These are phyloP conservation scores for Chamaecrista fasciculata DNA, from an alignment of 306 rosid genomes.

Conservation along the genomic window DNA sequence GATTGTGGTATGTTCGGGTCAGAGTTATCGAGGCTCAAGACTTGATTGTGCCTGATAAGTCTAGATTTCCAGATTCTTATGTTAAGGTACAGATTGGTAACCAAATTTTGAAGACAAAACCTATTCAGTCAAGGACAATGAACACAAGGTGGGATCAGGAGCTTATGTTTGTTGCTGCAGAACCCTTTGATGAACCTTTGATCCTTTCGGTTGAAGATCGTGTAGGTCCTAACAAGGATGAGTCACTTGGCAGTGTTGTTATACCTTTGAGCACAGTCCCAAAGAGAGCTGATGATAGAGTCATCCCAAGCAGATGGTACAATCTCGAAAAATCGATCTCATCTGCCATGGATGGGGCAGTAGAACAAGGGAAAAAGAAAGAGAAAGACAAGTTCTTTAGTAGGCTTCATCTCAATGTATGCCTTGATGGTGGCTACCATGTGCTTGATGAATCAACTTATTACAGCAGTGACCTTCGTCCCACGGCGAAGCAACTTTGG, in stretches of 20 bases:
- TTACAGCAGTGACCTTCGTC: slow-evolving; percentile 84
- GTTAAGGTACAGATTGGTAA: slow-evolving; percentile 77
- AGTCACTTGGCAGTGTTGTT: slow-evolving; percentile 61
- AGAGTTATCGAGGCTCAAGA: slow-evolving; percentile 86
- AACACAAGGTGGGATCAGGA: slow-evolving; percentile 76
- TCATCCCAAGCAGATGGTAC: slow-evolving; percentile 55
- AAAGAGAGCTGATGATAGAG: slow-evolving; percentile 79
- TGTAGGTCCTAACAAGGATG: slow-evolving; percentile 65
- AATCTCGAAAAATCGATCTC: slow-evolving; percentile 63
- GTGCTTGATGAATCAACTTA: slow-evolving; percentile 90
- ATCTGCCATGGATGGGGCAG: slow-evolving; percentile 70
- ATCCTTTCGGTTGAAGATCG: slow-evolving; percentile 72
- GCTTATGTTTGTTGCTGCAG: slow-evolving; percentile 80
- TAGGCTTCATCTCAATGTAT: slow-evolving; percentile 63
- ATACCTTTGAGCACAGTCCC: slow-evolving; percentile 56
- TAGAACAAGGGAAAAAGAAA: slow-evolving; percentile 34
- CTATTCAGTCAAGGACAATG: slow-evolving; percentile 49
- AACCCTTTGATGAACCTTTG: slow-evolving; percentile 84
- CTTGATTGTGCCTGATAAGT: slow-evolving; percentile 55
- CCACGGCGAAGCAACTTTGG: slow-evolving; percentile 85
- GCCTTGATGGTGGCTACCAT: slow-evolving; percentile 97
- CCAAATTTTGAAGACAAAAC: slow-evolving; percentile 59
- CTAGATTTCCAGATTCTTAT: slow-evolving; percentile 65
- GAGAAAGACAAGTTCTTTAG: slow-evolving; percentile 65
- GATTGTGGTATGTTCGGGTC: slow-evolving; percentile 84